These are phyloP conservation scores for Thielaviopsis euricoi DNA, from an alignment of 2,329 filamentous ascomycete genomes.

Conservation along the genomic window DNA sequence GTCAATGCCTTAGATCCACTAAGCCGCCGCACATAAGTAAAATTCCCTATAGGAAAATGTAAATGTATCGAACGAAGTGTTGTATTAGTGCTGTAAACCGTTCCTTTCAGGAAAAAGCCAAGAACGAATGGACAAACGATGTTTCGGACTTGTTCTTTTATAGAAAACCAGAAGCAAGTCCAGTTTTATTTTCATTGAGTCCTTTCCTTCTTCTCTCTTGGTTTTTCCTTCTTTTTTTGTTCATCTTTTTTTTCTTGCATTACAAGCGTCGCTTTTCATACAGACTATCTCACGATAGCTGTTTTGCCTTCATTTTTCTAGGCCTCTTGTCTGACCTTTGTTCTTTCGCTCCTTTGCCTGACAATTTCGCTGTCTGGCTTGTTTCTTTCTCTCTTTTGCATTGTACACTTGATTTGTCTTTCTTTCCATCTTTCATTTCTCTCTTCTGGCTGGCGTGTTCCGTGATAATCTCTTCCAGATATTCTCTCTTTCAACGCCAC, in stretches of 20 bases:
- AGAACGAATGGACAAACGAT: not conserved
- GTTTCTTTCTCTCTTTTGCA: not conserved
- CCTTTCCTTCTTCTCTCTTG: slow-evolving; percentile 1
- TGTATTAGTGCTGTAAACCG: not conserved
- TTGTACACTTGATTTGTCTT: not conserved
- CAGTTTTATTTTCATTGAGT: not conserved
- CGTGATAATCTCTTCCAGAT: not conserved
- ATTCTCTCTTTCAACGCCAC: not conserved
- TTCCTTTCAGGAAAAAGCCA: not conserved
- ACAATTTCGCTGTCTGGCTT: not conserved
- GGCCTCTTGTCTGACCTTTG: not conserved
- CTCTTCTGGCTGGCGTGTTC: not conserved
- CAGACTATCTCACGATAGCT: not conserved
- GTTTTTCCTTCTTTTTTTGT: slow-evolving; percentile 12
- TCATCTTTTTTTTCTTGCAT: slow-evolving; percentile 9
- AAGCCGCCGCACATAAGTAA: not conserved
- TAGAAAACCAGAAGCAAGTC: not conserved
- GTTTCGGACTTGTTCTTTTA: not conserved
- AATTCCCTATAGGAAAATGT: not conserved
- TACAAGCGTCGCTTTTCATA: no score
- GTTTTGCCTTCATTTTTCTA: not conserved
- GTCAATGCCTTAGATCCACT: not conserved
- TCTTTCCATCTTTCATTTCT: not conserved
- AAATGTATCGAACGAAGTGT: not conserved
- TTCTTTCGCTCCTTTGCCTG: not conserved